Conservation (phyloP, 257 asterid species). For the Paulownia fortunei region DNA sequence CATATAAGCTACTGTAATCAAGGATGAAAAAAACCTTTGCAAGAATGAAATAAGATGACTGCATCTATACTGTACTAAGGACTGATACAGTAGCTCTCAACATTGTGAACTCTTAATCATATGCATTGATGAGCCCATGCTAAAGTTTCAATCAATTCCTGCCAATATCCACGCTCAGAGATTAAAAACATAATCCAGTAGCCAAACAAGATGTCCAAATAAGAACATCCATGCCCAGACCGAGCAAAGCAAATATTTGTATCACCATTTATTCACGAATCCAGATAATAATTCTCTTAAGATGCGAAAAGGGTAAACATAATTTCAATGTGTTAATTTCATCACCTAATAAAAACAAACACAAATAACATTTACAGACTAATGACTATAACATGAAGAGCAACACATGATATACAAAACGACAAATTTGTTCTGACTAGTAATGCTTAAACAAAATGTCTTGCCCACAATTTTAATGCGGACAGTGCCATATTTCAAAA, state of each 20-base stretch:
- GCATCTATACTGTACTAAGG: not conserved
- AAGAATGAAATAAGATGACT: not conserved
- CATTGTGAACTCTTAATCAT: too few relatives aligned
- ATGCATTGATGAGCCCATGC: too few relatives aligned
- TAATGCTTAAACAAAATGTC: too few relatives aligned
- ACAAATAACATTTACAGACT: not conserved
- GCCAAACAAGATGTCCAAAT: too few relatives aligned
- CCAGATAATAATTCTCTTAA: not conserved
- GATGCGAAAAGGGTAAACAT: not conserved
- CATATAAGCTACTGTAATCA: not conserved
- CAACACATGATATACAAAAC: not conserved
- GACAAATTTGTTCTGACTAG: not conserved
- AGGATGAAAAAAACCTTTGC: not conserved
- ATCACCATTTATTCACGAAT: not conserved
- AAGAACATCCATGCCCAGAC: too few relatives aligned
- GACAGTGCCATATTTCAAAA: too few relatives aligned
- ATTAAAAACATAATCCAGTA: too few relatives aligned
- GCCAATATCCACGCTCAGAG: too few relatives aligned
- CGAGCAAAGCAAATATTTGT: not conserved
- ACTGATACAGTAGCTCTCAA: not conserved
- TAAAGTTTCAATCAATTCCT: too few relatives aligned
- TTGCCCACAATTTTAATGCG: too few relatives aligned
- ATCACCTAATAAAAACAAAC: not conserved
- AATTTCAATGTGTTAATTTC: not conserved
- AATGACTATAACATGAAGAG: not conserved